phyloP scores from a whole-genome alignment of 495 filamentous ascomycete genomes.

The Penicillium paradoxum region DNA sequence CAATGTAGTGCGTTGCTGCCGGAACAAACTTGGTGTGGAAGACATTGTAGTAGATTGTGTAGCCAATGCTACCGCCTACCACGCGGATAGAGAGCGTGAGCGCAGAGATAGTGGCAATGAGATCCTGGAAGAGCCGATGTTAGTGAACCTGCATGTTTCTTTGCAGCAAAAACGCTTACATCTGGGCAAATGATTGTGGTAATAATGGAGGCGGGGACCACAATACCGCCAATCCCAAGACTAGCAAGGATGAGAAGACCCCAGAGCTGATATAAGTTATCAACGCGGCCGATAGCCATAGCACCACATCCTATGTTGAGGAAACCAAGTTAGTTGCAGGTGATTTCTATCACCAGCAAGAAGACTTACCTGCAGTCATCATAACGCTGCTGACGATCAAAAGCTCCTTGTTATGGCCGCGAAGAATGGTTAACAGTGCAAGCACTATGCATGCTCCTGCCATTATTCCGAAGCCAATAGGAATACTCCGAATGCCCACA shows the following conservation, averaged over 20 bases:
- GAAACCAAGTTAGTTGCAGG: background rate
- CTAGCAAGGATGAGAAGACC: slow-evolving; percentile 59
- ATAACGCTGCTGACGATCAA: slow-evolving; percentile 57
- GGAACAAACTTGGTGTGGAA: slow-evolving; percentile 62
- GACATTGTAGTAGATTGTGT: slow-evolving; percentile 72
- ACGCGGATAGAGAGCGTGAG: slow-evolving; percentile 70
- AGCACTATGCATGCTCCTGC: slow-evolving; percentile 59
- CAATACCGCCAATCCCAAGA: slow-evolving; percentile 68
- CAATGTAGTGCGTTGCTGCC: slow-evolving; percentile 47
- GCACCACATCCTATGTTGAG: slow-evolving; percentile 51
- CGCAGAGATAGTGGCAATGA: slow-evolving; percentile 69
- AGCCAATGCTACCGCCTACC: slow-evolving; percentile 66
- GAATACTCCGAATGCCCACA: slow-evolving; percentile 63
- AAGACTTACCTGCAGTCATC: slow-evolving; percentile 59
- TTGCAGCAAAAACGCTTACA: slow-evolving; percentile 21
- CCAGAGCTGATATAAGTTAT: slow-evolving; percentile 60
- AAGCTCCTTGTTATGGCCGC: slow-evolving; percentile 59
- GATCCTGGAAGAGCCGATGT: slow-evolving; percentile 36
- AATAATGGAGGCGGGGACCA: slow-evolving; percentile 66
- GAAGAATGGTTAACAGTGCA: slow-evolving; percentile 53
- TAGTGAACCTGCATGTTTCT: background rate
- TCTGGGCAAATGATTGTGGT: slow-evolving; percentile 69
- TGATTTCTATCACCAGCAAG: too few species aligned
- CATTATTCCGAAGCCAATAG: slow-evolving; percentile 60
- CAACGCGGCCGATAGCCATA: slow-evolving; percentile 48